Percentiles rank a stretch among this genome's conserved stretches.
phyloP scores from a whole-genome alignment of 352 stramenopile genomes.

The Phytopythium litorale region DNA sequence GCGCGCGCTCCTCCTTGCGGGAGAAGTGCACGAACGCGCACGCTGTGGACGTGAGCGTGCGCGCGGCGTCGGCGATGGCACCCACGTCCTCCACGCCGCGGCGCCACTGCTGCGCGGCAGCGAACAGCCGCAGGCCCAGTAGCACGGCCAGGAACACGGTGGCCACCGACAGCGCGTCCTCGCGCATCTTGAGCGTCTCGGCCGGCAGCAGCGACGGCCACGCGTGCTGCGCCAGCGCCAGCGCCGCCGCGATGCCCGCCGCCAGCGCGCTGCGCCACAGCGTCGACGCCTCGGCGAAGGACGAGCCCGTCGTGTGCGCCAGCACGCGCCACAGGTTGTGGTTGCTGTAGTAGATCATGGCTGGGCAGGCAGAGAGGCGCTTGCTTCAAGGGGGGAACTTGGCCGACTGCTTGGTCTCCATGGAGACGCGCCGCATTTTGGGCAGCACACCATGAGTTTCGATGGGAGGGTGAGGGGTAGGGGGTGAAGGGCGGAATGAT shows the following conservation, averaged over 20 bases:
- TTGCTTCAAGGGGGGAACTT: neutral
- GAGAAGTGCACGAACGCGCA: constrained; percentile 50
- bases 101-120: constrained; percentile 42
- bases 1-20: constrained; percentile 26
- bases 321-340: constrained; percentile 31
- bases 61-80: constrained; percentile 32
- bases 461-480: neutral
- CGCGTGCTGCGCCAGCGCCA: constrained; percentile 22
- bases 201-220: constrained; percentile 17
- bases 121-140: constrained; percentile 35
- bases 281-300: constrained; percentile 23
- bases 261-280: constrained; percentile 20
- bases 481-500: neutral
- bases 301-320: constrained; percentile 27
- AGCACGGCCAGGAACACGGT: constrained; percentile 38
- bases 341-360: constrained; percentile 54
- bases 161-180: constrained; percentile 32
- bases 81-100: constrained; percentile 35
- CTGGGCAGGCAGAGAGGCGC: neutral
- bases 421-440: too few relatives aligned
- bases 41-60: constrained; percentile 29
- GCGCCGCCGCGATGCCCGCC: constrained; percentile 13
- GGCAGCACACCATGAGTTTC: too few relatives aligned
- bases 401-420: neutral
- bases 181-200: constrained; percentile 13